Percentiles rank a stretch among this genome's conserved stretches.
These are phyloP conservation scores for Ampelomyces quisqualis DNA, from an alignment of 2,329 filamentous ascomycete genomes.

Conservation along the genomic window DNA sequence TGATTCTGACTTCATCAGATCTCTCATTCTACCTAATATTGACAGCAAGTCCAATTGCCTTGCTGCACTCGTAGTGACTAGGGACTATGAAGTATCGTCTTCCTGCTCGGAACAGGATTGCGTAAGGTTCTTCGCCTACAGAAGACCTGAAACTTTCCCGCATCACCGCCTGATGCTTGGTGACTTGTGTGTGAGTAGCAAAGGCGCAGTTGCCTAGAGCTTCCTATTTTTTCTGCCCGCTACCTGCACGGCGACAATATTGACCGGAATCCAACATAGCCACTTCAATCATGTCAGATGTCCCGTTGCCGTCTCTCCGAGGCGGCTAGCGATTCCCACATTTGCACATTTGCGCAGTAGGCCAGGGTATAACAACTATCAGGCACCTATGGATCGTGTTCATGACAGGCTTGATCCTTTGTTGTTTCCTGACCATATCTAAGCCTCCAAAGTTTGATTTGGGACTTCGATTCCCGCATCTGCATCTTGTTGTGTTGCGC, in stretches of 20 bases:
- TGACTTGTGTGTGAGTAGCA: too few species aligned
- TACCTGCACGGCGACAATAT: neutral
- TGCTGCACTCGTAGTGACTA: too few species aligned
- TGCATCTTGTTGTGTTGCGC: conserved; percentile 7
- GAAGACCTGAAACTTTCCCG: too few species aligned
- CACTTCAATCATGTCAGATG: conserved; percentile 4
- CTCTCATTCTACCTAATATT: too few species aligned
- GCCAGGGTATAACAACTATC: conserved; percentile 7
- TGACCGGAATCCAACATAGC: conserved; percentile 12
- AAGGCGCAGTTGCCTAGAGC: too few species aligned
- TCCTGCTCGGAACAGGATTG: too few species aligned
- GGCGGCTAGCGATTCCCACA: conserved; percentile 14
- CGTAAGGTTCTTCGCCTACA: too few species aligned
- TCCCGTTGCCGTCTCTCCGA: conserved; percentile 7
- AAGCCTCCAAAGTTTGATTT: conserved; percentile 6
- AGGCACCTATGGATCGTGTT: conserved; percentile 11
- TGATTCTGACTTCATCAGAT: neutral
- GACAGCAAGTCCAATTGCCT: too few species aligned
- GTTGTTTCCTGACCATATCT: neutral
- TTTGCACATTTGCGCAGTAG: conserved; percentile 24
- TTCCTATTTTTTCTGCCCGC: too few species aligned
- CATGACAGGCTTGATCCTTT: neutral
- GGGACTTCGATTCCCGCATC: neutral
- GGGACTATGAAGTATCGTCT: too few species aligned
- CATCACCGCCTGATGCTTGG: too few species aligned